phyloP scores from a whole-genome alignment of 1,284 basidiomycete genomes.

The Sanguinoderma infundibulare region DNA sequence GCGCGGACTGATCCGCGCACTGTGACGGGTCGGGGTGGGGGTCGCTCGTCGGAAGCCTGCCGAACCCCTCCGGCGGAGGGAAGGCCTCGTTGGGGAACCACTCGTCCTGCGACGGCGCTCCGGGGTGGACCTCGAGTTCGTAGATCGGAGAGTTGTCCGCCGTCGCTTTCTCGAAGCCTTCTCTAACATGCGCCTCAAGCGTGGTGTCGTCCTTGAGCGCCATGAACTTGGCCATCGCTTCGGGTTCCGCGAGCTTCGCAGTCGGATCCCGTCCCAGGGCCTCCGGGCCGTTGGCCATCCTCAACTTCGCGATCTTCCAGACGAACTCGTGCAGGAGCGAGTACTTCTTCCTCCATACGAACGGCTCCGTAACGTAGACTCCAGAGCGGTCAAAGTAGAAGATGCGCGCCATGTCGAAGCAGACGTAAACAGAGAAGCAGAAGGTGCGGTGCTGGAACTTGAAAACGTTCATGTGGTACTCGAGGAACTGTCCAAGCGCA shows the following conservation, averaged over 20 bases:
- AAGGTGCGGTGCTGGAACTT: neutral
- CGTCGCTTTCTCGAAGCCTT: neutral
- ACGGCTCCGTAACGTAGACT: conserved; percentile 9
- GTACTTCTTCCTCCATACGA: conserved; percentile 3
- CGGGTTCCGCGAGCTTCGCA: neutral
- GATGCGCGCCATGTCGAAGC: neutral
- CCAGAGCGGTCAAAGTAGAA: conserved; percentile 11
- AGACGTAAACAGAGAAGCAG: conserved; percentile 2
- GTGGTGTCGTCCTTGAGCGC: neutral
- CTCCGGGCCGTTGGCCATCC: neutral
- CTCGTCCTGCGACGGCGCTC: neutral
- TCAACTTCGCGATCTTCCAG: conserved; percentile 14
- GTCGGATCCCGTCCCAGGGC: conserved; percentile 23
- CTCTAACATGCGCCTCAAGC: neutral
- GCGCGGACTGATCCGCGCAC: neutral
- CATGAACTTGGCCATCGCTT: neutral
- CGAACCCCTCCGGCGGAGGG: no score
- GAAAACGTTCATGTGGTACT: neutral
- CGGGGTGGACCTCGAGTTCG: neutral
- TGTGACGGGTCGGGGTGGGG: neutral
- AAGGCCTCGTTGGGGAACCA: neutral
- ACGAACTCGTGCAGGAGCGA: conserved; percentile 12
- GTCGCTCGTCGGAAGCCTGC: neutral
- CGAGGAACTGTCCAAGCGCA: neutral
- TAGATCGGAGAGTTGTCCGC: neutral